phyloP scores from a whole-genome alignment of 1,284 basidiomycete species.

The Leccinum pseudoinsigne region DNA sequence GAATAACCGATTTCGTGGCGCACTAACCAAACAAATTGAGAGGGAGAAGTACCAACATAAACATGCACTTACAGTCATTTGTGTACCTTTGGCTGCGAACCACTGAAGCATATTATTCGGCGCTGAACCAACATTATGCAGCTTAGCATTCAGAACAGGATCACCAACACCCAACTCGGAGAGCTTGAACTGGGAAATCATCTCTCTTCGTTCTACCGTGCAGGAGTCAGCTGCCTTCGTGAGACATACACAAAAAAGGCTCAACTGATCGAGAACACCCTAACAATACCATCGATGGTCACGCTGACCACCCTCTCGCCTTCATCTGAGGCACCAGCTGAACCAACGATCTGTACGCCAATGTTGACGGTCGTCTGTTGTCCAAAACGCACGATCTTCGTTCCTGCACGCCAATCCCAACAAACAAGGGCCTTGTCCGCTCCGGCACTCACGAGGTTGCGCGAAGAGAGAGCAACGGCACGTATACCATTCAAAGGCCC shows the following conservation, averaged over 20 bases:
- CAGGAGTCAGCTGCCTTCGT: slow-evolving; percentile 7
- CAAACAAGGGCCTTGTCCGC: slow-evolving; percentile 89
- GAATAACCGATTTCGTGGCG: slow-evolving; percentile 84
- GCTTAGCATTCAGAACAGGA: slow-evolving; percentile 59
- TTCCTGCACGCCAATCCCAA: slow-evolving; percentile 86
- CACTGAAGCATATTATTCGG: slow-evolving; percentile 88
- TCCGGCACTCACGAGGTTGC: slow-evolving; percentile 86
- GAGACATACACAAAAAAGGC: slow-evolving; percentile 25
- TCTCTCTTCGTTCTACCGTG: slow-evolving; percentile 65
- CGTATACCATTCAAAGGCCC: slow-evolving; percentile 83
- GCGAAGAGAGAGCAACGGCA: slow-evolving; percentile 84
- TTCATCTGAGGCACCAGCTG: slow-evolving; percentile 46
- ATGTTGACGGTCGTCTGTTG: slow-evolving; percentile 93
- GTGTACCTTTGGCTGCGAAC: slow-evolving; percentile 89
- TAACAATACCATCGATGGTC: slow-evolving; percentile 89
- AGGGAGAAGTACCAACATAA: neutral
- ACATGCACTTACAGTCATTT: slow-evolving; percentile 72
- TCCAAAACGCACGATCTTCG: slow-evolving; percentile 87
- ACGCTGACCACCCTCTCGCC: slow-evolving; percentile 84
- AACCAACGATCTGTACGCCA: slow-evolving; percentile 80
- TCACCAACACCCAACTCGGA: slow-evolving; percentile 75
- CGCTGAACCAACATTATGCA: slow-evolving; percentile 74
- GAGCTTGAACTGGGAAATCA: slow-evolving; percentile 90
- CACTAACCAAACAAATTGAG: slow-evolving; percentile 48
- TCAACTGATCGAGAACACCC: slow-evolving; percentile 86